Evolutionary conservation across 2,329 filamentous ascomycete species (phyloP).

Genomic region (Tolypocladium endophyticum): DNA sequence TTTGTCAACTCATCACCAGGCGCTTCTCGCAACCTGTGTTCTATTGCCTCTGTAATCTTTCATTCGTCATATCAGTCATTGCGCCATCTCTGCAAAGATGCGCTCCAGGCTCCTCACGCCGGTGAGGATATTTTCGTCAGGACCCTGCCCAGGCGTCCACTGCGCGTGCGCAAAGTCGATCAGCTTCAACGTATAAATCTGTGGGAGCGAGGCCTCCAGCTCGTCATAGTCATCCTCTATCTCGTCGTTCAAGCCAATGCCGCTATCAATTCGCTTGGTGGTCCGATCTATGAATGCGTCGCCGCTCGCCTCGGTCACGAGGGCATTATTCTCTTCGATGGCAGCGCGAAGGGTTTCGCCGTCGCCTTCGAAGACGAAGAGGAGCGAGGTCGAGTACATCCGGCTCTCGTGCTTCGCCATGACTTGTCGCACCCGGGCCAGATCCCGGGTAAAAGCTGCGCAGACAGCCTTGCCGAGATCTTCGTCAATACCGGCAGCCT

Average conservation of each 20-base stretch:
- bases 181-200: conserved; percentile 70
- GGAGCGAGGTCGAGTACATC: conserved; percentile 53
- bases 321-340: conserved; percentile 42
- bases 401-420: conserved; percentile 46
- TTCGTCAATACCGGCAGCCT: conserved; percentile 45
- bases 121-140: conserved; percentile 71
- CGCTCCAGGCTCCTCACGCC: conserved; percentile 63
- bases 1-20: neutral
- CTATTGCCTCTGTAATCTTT: neutral
- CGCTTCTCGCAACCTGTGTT: neutral
- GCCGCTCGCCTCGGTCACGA: conserved; percentile 39
- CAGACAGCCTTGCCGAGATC: conserved; percentile 47
- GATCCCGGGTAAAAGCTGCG: conserved; percentile 40
- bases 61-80: conserved; percentile 6
- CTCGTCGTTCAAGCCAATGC: conserved; percentile 37
- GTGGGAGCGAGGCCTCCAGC: conserved; percentile 38
- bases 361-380: conserved; percentile 57
- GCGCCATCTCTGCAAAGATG: conserved; percentile 58
- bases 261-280: conserved; percentile 42
- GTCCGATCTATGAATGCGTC: conserved; percentile 16
- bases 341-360: conserved; percentile 41
- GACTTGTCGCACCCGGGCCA: conserved; percentile 40
- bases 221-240: conserved; percentile 39
- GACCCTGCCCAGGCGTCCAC: conserved; percentile 72
- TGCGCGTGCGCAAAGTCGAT: conserved; percentile 95